Evolutionary conservation across 192 early-diverging fungal species (phyloP).

Genomic region (Backusella luteola): DNA sequence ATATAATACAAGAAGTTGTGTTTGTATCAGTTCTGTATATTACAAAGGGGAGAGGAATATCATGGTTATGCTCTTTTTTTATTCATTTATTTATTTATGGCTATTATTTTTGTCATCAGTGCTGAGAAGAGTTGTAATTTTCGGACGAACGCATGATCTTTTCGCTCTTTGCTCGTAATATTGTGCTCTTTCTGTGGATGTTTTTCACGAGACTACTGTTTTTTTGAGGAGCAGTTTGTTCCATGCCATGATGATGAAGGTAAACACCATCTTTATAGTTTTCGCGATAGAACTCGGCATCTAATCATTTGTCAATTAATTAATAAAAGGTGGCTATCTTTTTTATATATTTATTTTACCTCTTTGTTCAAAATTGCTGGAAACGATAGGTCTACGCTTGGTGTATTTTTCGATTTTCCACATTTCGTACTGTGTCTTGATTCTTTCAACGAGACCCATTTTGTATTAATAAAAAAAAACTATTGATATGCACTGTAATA

Average conservation of each 20-base stretch:
- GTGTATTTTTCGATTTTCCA: conserved; percentile 33
- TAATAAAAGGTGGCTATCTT: not conserved
- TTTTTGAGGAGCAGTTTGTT: not conserved
- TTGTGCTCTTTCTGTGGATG: conserved; percentile 17
- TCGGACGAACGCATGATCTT: conserved; percentile 29
- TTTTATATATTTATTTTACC: not conserved
- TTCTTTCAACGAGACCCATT: conserved; percentile 27
- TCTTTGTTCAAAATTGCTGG: conserved; percentile 29
- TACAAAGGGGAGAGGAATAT: not conserved
- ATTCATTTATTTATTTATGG: not conserved
- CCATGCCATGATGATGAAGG: conserved; percentile 1
- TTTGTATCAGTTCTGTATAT: not conserved
- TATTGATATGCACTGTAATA: not conserved
- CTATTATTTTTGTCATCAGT: not conserved
- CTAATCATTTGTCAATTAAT: conserved; percentile 2
- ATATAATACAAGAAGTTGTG: not conserved
- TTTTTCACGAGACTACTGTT: not conserved
- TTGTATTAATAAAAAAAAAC: not conserved
- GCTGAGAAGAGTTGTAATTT: conserved; percentile 18
- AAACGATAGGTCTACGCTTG: conserved; percentile 21
- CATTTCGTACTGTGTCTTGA: conserved; percentile 24
- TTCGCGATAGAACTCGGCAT: conserved; percentile 28
- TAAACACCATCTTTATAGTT: conserved; percentile 32
- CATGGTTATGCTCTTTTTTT: not conserved
- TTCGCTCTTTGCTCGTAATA: conserved; percentile 28